These are phyloP conservation scores for Penicillium concentricum DNA, from an alignment of 2,329 filamentous ascomycete species.

Conservation along the genomic window DNA sequence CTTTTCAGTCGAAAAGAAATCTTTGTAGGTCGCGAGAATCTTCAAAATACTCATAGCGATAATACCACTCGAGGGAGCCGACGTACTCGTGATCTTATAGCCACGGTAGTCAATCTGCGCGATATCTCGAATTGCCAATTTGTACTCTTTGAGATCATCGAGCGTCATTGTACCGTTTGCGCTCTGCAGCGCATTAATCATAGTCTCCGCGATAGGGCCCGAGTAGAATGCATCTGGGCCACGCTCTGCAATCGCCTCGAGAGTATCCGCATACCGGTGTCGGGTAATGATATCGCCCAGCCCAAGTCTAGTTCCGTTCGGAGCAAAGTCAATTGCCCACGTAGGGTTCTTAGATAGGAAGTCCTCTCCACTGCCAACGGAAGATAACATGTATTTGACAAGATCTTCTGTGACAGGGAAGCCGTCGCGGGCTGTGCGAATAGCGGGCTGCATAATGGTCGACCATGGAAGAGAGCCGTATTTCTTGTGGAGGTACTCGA, in stretches of 20 bases:
- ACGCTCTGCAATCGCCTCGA: slow-evolving; percentile 71
- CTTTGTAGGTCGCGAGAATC: slow-evolving; percentile 73
- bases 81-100: slow-evolving; percentile 63
- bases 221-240: slow-evolving; percentile 74
- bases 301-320: slow-evolving; percentile 69
- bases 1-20: slow-evolving; percentile 58
- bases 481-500: slow-evolving; percentile 71
- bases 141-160: slow-evolving; percentile 73
- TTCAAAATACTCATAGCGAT: slow-evolving; percentile 77
- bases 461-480: slow-evolving; percentile 67
- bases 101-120: slow-evolving; percentile 66
- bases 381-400: slow-evolving; percentile 67
- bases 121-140: slow-evolving; percentile 62
- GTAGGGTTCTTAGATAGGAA: slow-evolving; percentile 73
- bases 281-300: slow-evolving; percentile 77
- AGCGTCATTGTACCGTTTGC: slow-evolving; percentile 83
- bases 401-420: slow-evolving; percentile 74
- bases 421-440: slow-evolving; percentile 69
- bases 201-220: slow-evolving; percentile 70
- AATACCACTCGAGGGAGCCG: slow-evolving; percentile 74
- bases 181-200: slow-evolving; percentile 65
- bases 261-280: slow-evolving; percentile 74
- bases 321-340: slow-evolving; percentile 88
- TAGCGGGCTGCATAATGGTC: slow-evolving; percentile 69
- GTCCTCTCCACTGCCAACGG: slow-evolving; percentile 51